A percentile compares a stretch with the other conserved stretches of the same genome.
Conservation (phyloP, 441 rosid genomes). For the Brassica hybrid region DNA sequence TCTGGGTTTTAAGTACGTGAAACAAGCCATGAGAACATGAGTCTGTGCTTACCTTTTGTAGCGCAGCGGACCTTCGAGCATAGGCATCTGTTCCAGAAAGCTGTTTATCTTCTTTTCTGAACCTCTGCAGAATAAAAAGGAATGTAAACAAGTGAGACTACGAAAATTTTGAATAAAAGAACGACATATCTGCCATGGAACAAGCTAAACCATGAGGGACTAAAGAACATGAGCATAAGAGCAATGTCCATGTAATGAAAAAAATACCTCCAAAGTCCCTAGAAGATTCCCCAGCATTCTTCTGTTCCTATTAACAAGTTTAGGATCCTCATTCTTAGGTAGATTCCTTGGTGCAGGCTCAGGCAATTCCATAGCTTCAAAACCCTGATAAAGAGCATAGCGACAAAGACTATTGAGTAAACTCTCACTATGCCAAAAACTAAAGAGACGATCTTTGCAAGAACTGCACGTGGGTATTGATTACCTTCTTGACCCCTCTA, state of each 20-base stretch:
- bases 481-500: slow-evolving; percentile 36
- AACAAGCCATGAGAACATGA: slow-evolving; percentile 3
- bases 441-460: neutral
- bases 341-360: slow-evolving; percentile 86
- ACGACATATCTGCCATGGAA: neutral
- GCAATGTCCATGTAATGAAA: slow-evolving; percentile 16
- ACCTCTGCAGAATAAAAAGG: slow-evolving; percentile 64
- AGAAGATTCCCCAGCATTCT: slow-evolving; percentile 95
- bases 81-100: slow-evolving; percentile 88
- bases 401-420: slow-evolving; percentile 2
- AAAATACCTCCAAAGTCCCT: slow-evolving; percentile 92
- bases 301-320: slow-evolving; percentile 83
- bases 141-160: slow-evolving; percentile 17
- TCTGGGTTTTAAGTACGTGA: neutral
- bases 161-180: neutral
- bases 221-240: neutral
- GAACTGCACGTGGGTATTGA: neutral
- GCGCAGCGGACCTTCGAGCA: slow-evolving; percentile 76
- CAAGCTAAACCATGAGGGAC: neutral
- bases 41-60: slow-evolving; percentile 67
- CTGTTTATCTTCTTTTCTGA: slow-evolving; percentile 88
- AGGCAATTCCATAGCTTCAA: slow-evolving; percentile 45
- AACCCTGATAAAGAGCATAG: slow-evolving; percentile 49
- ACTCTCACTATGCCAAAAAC: neutral
- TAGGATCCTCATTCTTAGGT: slow-evolving; percentile 93